Evolutionary conservation across 805 yeast species (phyloP).

Genomic region (Hemisphaericaspora nanyangensis): DNA sequence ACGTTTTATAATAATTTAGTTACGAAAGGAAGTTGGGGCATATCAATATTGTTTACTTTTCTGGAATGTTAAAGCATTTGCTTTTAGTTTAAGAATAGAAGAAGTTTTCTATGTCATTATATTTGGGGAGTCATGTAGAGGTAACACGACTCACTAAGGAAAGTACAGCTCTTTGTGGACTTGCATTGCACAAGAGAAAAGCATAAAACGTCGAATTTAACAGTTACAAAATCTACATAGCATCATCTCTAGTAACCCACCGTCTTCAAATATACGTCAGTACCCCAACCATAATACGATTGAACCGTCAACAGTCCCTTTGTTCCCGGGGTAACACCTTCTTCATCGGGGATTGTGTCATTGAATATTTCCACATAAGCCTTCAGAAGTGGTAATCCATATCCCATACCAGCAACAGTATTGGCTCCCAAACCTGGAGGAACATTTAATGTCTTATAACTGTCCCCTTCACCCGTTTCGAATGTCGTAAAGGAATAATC

Average conservation of each 20-base stretch:
- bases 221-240: too few relatives aligned
- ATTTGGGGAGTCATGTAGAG: too few relatives aligned
- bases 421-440: constrained; percentile 71
- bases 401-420: constrained; percentile 91
- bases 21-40: too few relatives aligned
- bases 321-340: constrained; percentile 8
- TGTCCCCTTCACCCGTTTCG: constrained; percentile 54
- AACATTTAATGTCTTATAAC: constrained; percentile 57
- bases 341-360: constrained; percentile 20
- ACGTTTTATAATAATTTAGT: too few relatives aligned
- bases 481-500: constrained; percentile 86
- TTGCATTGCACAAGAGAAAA: too few relatives aligned
- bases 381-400: constrained; percentile 82
- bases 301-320: constrained; percentile 42
- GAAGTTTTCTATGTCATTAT: too few relatives aligned
- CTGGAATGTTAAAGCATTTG: too few relatives aligned
- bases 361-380: constrained; percentile 41
- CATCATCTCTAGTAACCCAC: constrained; percentile 23
- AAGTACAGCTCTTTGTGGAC: too few relatives aligned
- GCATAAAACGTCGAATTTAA: too few relatives aligned
- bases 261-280: constrained; percentile 41
- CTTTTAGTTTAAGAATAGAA: too few relatives aligned
- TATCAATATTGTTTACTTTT: too few relatives aligned
- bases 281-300: constrained; percentile 43
- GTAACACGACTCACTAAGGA: too few relatives aligned